phyloP scores from a whole-genome alignment of 2,329 filamentous ascomycete species.

The Alternaria sp. region DNA sequence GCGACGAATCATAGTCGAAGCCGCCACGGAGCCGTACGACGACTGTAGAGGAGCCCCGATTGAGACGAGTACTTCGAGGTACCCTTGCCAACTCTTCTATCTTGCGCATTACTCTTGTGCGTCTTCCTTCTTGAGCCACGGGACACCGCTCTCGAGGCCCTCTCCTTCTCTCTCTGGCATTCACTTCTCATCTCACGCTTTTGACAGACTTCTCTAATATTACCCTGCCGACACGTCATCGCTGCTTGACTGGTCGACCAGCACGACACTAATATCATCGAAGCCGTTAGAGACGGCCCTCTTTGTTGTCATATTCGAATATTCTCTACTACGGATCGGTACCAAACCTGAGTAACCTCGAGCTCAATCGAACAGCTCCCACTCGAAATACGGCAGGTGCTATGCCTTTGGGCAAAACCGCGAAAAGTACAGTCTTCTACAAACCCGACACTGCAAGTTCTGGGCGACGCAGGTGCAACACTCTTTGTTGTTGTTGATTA shows the following conservation, averaged over 20 bases:
- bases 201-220: conserved; percentile 13
- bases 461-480: background rate
- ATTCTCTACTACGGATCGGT: conserved; percentile 32
- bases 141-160: conserved; percentile 19
- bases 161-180: conserved; percentile 13
- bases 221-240: conserved; percentile 12
- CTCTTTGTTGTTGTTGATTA: background rate
- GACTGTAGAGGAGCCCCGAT: conserved; percentile 41
- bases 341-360: conserved; percentile 9
- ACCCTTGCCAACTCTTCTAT: conserved; percentile 28
- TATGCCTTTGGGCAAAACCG: conserved; percentile 10
- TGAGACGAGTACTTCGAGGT: conserved; percentile 18
- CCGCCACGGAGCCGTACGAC: conserved; percentile 35
- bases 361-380: background rate
- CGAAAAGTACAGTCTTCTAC: conserved; percentile 11
- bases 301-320: conserved; percentile 22
- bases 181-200: conserved; percentile 17
- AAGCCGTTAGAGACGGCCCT: conserved; percentile 22
- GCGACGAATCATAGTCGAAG: conserved; percentile 29
- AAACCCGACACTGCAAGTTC: conserved; percentile 4
- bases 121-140: conserved; percentile 22
- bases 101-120: conserved; percentile 20
- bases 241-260: conserved; percentile 23
- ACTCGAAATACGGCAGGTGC: conserved; percentile 8
- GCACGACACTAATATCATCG: conserved; percentile 22